Evolutionary conservation across 2,329 filamentous ascomycete species (phyloP).

Genomic region (Trichoderma lentiforme): DNA sequence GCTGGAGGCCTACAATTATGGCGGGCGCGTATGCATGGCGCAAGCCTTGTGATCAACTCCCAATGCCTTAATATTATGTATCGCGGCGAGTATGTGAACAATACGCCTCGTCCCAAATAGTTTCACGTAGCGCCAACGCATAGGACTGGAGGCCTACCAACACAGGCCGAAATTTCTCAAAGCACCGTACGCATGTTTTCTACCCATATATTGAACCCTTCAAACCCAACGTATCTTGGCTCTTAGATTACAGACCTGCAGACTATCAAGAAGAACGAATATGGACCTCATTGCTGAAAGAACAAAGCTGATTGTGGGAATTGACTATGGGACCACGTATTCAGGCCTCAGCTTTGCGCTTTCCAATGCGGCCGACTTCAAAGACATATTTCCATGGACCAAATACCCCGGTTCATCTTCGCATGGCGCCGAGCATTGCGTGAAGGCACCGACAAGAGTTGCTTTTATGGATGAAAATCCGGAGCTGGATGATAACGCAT

Average conservation of each 20-base stretch:
- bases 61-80: too few species aligned
- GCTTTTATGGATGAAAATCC: slow-evolving; percentile 20
- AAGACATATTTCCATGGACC: slow-evolving; percentile 22
- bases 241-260: not conserved
- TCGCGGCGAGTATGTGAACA: too few species aligned
- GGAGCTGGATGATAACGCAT: slow-evolving; percentile 13
- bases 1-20: too few species aligned
- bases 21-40: too few species aligned
- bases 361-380: slow-evolving; percentile 20
- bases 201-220: not conserved
- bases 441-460: slow-evolving; percentile 21
- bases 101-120: too few species aligned
- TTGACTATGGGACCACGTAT: slow-evolving; percentile 24
- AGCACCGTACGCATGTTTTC: not conserved
- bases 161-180: too few species aligned
- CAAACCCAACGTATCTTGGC: fast-evolving
- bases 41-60: too few species aligned
- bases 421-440: slow-evolving; percentile 21
- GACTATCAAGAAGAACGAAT: not conserved
- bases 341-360: slow-evolving; percentile 23
- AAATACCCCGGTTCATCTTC: slow-evolving; percentile 20
- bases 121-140: not conserved
- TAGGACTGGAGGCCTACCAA: not conserved
- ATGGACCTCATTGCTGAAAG: not conserved
- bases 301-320: not conserved